Evolutionary conservation across 805 yeast genomes (phyloP).

Genomic region (Kodamaea kaohsiungensis): DNA sequence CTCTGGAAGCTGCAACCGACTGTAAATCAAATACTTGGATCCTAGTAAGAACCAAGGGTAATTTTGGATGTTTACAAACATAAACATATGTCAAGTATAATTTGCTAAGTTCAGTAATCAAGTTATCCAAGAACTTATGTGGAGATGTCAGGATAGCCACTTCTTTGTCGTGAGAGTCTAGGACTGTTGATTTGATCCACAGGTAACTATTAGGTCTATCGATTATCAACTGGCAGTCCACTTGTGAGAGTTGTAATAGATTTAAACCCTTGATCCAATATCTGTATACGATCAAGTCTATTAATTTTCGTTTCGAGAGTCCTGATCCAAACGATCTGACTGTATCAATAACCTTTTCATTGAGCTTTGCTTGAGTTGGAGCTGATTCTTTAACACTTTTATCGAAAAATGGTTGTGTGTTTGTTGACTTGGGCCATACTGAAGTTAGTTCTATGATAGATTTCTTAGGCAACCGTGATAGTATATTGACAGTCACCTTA

Average conservation of each 20-base stretch:
- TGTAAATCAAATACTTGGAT: constrained; percentile 65
- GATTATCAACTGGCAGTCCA: constrained; percentile 65
- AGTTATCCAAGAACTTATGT: constrained; percentile 47
- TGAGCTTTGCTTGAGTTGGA: constrained; percentile 21
- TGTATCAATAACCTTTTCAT: constrained; percentile 20
- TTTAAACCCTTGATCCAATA: constrained; percentile 61
- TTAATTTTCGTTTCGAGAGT: constrained; percentile 30
- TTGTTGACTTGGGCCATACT: constrained; percentile 35
- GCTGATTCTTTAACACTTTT: constrained; percentile 10
- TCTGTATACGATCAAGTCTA: constrained; percentile 49
- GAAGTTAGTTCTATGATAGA: constrained; percentile 33
- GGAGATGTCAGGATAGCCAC: constrained; percentile 48
- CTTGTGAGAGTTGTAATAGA: constrained; percentile 65
- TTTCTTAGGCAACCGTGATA: constrained; percentile 31
- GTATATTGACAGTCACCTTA: constrained; percentile 20
- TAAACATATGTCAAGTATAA: constrained; percentile 66
- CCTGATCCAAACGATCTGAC: constrained; percentile 13
- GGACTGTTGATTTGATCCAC: constrained; percentile 52
- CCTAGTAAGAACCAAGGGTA: constrained; percentile 61
- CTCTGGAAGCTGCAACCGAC: constrained; percentile 15
- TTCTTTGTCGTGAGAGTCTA: constrained; percentile 32
- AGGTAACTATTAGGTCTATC: constrained; percentile 51
- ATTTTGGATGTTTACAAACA: constrained; percentile 62
- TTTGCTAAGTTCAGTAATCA: constrained; percentile 49
- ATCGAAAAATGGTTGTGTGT: constrained; percentile 22